Percentiles rank a stretch among this genome's conserved stretches.
Evolutionary conservation across 2,329 filamentous ascomycete species (phyloP).

Genomic region (Purpureocillium lavendulum): DNA sequence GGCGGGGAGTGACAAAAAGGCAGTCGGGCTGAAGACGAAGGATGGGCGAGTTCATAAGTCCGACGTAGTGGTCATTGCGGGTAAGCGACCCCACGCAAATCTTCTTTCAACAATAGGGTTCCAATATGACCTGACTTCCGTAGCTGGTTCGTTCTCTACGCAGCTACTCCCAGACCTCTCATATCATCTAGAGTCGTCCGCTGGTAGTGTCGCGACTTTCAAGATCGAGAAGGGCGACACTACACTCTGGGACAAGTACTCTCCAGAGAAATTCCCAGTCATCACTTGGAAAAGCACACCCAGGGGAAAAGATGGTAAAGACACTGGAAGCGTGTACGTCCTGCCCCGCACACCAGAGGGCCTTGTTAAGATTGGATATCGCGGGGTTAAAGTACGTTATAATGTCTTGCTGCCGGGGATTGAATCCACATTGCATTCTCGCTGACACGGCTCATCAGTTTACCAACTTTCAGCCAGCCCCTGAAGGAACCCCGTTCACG

Average conservation of each 20-base stretch:
- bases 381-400: conserved; percentile 16
- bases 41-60: conserved; percentile 11
- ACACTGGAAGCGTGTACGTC: conserved; percentile 20
- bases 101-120: too few species aligned
- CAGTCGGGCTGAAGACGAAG: conserved; percentile 3
- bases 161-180: conserved; percentile 18
- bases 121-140: neutral
- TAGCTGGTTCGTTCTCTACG: conserved; percentile 22
- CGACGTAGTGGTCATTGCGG: conserved; percentile 15
- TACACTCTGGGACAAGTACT: conserved; percentile 22
- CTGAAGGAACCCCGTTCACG: conserved; percentile 15
- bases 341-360: conserved; percentile 17
- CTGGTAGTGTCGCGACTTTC: conserved; percentile 18
- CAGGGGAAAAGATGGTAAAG: conserved; percentile 16
- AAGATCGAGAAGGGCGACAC: conserved; percentile 14
- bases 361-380: conserved; percentile 19
- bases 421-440: too few species aligned
- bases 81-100: conserved; percentile 6
- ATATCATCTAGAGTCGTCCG: conserved; percentile 20
- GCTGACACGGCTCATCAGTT: conserved; percentile 11
- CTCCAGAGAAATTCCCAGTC: conserved; percentile 20
- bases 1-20: neutral
- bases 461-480: conserved; percentile 21
- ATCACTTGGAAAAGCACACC: conserved; percentile 21
- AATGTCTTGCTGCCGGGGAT: too few species aligned